Evolutionary conservation across 257 asterid species (phyloP).

Genomic region (Pogostemon cablin): DNA sequence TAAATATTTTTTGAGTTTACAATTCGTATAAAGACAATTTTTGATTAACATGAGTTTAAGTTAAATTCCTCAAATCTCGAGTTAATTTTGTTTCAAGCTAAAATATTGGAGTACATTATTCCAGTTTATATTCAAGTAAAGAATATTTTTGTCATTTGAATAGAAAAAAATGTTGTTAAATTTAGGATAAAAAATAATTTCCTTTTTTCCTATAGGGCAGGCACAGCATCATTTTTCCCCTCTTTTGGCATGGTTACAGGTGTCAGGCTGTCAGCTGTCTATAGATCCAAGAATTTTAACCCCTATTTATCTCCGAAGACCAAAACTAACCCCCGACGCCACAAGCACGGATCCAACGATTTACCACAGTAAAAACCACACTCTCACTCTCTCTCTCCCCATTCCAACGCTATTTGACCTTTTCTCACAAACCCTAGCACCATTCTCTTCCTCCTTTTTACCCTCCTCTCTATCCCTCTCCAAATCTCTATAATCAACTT

Average conservation of each 20-base stretch:
- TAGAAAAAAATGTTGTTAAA: too few relatives aligned
- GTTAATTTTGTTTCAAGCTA: too few relatives aligned
- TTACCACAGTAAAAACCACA: constrained; percentile 4
- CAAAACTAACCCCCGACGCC: constrained; percentile 36
- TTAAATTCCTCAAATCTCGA: too few relatives aligned
- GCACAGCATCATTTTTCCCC: too few relatives aligned
- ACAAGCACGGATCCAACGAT: constrained; percentile 1
- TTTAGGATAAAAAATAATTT: too few relatives aligned
- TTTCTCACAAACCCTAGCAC: constrained; percentile 40
- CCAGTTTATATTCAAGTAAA: too few relatives aligned
- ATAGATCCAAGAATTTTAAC: constrained; percentile 3
- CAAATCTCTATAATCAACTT: constrained; percentile 23
- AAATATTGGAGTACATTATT: too few relatives aligned
- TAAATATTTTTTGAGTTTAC: too few relatives aligned
- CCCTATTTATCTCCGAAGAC: constrained; percentile 32
- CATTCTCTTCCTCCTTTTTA: neutral
- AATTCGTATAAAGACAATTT: too few relatives aligned
- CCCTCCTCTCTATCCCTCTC: constrained; percentile 23
- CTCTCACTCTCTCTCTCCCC: constrained; percentile 34
- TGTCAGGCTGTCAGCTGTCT: neutral
- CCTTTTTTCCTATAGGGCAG: too few relatives aligned
- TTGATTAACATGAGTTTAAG: too few relatives aligned
- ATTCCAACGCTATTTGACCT: neutral
- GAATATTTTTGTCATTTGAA: too few relatives aligned
- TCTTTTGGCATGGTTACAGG: constrained; percentile 5